Evolutionary conservation across 2,329 filamentous ascomycete species (phyloP).

Genomic region (Alternaria sp.): DNA sequence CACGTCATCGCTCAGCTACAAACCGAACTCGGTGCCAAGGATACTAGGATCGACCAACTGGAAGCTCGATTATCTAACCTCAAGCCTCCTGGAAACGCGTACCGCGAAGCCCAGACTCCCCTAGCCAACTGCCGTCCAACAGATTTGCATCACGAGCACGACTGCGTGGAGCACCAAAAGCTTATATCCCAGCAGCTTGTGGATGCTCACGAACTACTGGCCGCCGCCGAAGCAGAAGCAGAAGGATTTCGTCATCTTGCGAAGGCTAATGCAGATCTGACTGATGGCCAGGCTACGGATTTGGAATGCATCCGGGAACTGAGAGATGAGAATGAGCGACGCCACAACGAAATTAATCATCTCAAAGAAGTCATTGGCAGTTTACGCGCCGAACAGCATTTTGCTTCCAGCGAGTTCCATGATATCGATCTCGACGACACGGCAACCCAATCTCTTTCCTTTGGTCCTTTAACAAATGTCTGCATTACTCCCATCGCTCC

Average conservation of each 20-base stretch:
- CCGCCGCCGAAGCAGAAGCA: not conserved
- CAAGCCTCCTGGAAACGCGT: not conserved
- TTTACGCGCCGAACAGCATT: not conserved
- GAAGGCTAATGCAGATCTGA: not conserved
- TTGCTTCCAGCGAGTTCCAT: not conserved
- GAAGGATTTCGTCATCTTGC: not conserved
- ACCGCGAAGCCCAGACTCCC: rapidly evolving
- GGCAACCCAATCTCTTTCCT: not conserved
- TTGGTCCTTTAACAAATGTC: not conserved
- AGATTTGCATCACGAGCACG: not conserved
- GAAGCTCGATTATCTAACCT: not conserved
- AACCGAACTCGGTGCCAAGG: not conserved
- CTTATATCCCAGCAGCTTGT: not conserved
- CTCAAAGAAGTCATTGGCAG: too few relatives aligned
- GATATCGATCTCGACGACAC: not conserved
- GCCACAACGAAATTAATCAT: not conserved
- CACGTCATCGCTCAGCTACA: not conserved
- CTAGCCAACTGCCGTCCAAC: not conserved
- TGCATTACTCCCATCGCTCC: not conserved
- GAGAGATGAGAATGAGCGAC: not conserved
- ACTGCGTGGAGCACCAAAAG: not conserved
- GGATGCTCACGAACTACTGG: not conserved
- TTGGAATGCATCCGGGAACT: not conserved
- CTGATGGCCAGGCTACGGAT: not conserved
- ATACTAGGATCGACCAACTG: not conserved